These are phyloP conservation scores for Fomitopsis schrenkii DNA, from an alignment of 1,284 basidiomycete genomes.

Conservation along the genomic window DNA sequence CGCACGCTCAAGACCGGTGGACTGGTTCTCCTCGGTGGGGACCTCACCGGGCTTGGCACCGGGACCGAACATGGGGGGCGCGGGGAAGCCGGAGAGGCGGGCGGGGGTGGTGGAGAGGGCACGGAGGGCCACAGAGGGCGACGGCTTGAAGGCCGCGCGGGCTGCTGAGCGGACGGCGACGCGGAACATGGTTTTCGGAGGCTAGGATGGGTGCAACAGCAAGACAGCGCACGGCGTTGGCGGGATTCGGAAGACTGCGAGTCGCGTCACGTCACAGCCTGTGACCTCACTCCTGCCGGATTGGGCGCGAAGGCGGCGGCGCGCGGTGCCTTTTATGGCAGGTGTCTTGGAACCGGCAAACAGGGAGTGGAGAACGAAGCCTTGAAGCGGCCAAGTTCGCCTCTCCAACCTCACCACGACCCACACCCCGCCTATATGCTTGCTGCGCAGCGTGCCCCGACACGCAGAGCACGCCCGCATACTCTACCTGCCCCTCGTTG, in stretches of 20 bases:
- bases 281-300: not conserved
- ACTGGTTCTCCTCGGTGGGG: conserved; percentile 84
- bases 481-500: conserved; percentile 1
- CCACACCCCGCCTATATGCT: not conserved
- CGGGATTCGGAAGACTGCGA: conserved; percentile 2
- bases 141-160: conserved; percentile 26
- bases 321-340: conserved; percentile 12
- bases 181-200: conserved; percentile 36
- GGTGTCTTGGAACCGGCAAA: conserved; percentile 12
- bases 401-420: not conserved
- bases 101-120: conserved; percentile 53
- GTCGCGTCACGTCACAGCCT: conserved; percentile 3
- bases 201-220: conserved; percentile 6
- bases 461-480: not conserved
- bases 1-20: conserved; percentile 95
- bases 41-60: conserved; percentile 77
- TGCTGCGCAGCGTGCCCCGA: not conserved
- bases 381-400: conserved; percentile 8
- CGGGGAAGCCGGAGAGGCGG: conserved; percentile 45
- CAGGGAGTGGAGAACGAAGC: not conserved
- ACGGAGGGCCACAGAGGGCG: conserved; percentile 34
- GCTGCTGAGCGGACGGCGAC: conserved; percentile 38
- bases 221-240: conserved; percentile 5
- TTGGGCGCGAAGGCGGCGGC: conserved; percentile 4
- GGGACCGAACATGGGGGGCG: conserved; percentile 70